A percentile compares a stretch with the other conserved stretches of the same genome.
These are phyloP conservation scores for Haberlea rhodopensis DNA, from an alignment of 257 asterid species.

Conservation along the genomic window DNA sequence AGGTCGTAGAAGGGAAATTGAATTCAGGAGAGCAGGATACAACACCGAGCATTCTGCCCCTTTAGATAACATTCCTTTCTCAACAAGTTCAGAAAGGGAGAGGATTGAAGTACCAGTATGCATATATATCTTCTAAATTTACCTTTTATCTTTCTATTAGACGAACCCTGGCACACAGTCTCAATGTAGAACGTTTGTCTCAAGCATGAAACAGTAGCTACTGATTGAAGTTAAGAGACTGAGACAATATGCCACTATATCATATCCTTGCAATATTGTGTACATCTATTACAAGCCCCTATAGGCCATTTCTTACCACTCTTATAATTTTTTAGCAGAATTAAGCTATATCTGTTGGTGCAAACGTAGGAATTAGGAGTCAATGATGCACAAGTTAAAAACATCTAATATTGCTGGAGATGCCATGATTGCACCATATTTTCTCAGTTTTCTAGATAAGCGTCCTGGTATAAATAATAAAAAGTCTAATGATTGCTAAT, in stretches of 20 bases:
- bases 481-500: constrained; percentile 10
- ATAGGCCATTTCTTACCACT: not conserved
- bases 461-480: not conserved
- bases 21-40: constrained; percentile 84
- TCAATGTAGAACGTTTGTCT: not conserved
- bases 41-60: constrained; percentile 80
- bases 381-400: not conserved
- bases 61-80: constrained; percentile 85
- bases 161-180: not conserved
- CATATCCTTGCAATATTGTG: constrained; percentile 13
- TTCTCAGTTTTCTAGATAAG: not conserved
- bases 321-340: no score
- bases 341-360: not conserved
- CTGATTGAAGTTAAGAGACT: no score
- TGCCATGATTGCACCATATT: constrained; percentile 12
- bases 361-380: constrained; percentile 13
- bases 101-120: constrained; percentile 90
- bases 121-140: constrained; percentile 18
- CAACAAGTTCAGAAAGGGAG: constrained; percentile 75
- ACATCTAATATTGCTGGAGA: not conserved
- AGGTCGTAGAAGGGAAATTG: constrained; percentile 93
- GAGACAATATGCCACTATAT: constrained; percentile 20
- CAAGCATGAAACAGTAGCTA: not conserved
- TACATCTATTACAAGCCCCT: constrained; percentile 2
- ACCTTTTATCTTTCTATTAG: not conserved